A percentile compares a stretch with the other conserved stretches of the same genome.
Conservation (phyloP, 2,329 filamentous ascomycete species). For the Colletotrichum noveboracense region DNA sequence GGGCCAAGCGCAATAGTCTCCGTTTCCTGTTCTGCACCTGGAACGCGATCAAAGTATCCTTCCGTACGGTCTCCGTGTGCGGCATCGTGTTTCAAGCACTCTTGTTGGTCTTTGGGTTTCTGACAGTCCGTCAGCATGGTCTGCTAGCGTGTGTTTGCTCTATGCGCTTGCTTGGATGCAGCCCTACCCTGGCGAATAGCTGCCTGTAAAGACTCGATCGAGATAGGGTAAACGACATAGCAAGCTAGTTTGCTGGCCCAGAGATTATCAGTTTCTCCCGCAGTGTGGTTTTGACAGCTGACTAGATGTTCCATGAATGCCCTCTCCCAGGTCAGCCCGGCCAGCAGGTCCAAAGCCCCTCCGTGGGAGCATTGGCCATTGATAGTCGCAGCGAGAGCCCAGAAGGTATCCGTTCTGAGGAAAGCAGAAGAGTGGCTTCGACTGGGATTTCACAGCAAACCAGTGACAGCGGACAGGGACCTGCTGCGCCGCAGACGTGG, state of each 20-base stretch:
- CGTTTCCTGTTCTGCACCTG: background rate
- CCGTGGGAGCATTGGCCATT: background rate
- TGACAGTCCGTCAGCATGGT: background rate
- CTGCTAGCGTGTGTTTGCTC: background rate
- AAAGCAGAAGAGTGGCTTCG: background rate
- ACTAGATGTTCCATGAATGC: background rate
- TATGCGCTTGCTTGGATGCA: background rate
- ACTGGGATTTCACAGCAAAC: background rate
- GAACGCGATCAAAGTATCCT: background rate
- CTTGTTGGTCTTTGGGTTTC: background rate
- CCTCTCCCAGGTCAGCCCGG: background rate
- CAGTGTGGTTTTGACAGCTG: background rate
- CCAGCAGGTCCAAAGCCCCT: background rate
- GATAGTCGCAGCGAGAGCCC: background rate
- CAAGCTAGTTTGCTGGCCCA: background rate
- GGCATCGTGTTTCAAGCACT: background rate
- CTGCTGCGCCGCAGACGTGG: background rate
- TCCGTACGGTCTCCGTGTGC: background rate
- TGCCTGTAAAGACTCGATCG: background rate
- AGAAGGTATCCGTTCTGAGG: background rate
- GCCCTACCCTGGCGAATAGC: background rate
- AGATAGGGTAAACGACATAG: background rate
- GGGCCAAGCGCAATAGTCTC: background rate
- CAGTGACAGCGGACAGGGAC: background rate
- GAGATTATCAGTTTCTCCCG: background rate